Evolutionary conservation across 805 yeast genomes (phyloP), one percentile per base, ranked within the genome.

Genomic region (Clavispora santaluciae): DNA sequence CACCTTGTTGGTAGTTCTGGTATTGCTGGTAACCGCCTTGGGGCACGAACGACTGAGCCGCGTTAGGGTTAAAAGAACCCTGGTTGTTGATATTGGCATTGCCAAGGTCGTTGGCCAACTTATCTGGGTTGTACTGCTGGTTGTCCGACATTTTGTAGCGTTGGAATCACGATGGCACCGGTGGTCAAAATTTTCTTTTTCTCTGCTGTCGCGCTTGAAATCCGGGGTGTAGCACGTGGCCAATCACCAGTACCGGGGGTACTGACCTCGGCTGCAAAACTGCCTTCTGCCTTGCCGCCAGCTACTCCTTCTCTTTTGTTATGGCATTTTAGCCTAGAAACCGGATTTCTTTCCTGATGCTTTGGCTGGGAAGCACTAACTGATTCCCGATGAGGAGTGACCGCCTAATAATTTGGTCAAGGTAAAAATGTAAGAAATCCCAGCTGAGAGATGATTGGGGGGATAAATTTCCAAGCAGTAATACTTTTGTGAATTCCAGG

Each of bases 11-110:
- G 42, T 42, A 45, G 39, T 43, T 42, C 33, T 48, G 43, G 50
- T 42, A 47, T 33, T 50, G 55, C 24, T 43, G 38, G 49, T 48
- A 55, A 30, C 53, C 51, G 50, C 61, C 56, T 40, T 64, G 70
- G 26, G 80, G 79, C 41, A 74, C 76, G 59, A 77, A 76, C 11
- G 75, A 37, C 46, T 70, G 69, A 28, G 66, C 67, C 11, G 6
- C 12, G 46, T 65, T 69, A 22, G 84, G 79, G 51, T 79, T 75
- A 61, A 55, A 78, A 33, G 42, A 55, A 28, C 31, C 20, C 31
- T 45, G 50, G 24, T 46, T 53, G 22, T 58, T 62, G 48, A 75
- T 43, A 42, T 68, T 63, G 44, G 72, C 50, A 48, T 73, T 66
- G 47, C 66, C 71, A 53, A 76, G 54, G 49, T 68, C 72, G 46